Percentiles rank a stretch among this genome's conserved stretches.
These are phyloP conservation scores for Colletotrichum paranaense DNA, from an alignment of 2,329 filamentous ascomycete genomes.

Conservation along the genomic window DNA sequence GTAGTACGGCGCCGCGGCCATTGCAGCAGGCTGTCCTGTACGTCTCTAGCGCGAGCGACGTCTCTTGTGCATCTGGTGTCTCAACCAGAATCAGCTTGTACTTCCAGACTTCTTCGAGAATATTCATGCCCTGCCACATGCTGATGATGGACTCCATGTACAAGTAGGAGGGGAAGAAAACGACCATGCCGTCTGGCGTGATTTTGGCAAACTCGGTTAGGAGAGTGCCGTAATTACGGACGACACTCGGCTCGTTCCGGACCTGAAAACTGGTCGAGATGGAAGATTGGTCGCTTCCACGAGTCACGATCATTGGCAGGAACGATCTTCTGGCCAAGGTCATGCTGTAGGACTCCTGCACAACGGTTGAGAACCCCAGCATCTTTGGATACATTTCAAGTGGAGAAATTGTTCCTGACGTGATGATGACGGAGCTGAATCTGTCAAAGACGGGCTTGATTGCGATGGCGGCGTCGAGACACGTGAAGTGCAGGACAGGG, in stretches of 20 bases:
- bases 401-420: slow-evolving; percentile 95
- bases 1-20: slow-evolving; percentile 89
- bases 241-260: slow-evolving; percentile 94
- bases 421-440: slow-evolving; percentile 98
- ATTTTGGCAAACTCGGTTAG: slow-evolving; percentile 96
- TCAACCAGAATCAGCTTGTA: slow-evolving; percentile 98
- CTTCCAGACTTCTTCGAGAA: slow-evolving; percentile 97
- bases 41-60: slow-evolving; percentile 92
- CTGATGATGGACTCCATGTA: slow-evolving; percentile 99
- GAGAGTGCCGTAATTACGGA: slow-evolving; percentile 94
- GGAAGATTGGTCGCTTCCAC: slow-evolving; percentile 92
- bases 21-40: slow-evolving; percentile 98
- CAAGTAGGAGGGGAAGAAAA: slow-evolving; percentile 98
- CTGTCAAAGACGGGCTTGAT: slow-evolving; percentile 98
- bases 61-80: slow-evolving; percentile 97
- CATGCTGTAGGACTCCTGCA: slow-evolving; percentile 98
- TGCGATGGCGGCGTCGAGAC: slow-evolving; percentile 95
- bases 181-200: slow-evolving; percentile 97
- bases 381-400: slow-evolving; percentile 99
- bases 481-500: slow-evolving; percentile 96
- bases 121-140: slow-evolving; percentile 99
- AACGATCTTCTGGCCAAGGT: slow-evolving; percentile 95
- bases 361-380: slow-evolving; percentile 91
- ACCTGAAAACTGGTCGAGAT: slow-evolving; percentile 96
- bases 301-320: slow-evolving; percentile 95